Evolutionary conservation across 192 early-diverging fungal genomes (phyloP), one percentile per base, ranked within the genome.

Genomic region (Gryganskiella cystojenkinii): DNA sequence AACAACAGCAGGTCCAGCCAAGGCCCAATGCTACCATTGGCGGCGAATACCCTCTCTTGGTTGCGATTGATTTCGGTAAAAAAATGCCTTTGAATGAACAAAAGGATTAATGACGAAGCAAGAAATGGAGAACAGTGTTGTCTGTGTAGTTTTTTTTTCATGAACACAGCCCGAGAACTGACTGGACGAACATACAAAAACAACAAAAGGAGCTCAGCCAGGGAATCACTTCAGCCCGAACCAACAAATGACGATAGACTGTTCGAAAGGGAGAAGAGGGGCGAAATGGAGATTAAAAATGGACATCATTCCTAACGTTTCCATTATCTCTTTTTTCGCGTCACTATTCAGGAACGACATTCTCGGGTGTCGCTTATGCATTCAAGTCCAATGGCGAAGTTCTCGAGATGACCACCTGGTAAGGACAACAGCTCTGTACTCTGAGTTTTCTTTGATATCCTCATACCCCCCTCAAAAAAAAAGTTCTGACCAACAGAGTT

Each of bases 351-450:
- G 73, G 81, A 57, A 69, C 67, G 50, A 84, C 56, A 2, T 86
- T 71, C 52, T 84, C 85, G 4, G 85, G 85, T 42, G 72, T 80
- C 13, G 81, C 85, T 2, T 86, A 86, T 71, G 81, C 85, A 3
- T 82, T 81, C 51, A 70, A 68, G 45, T 75, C 78, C 27, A 78
- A 85, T 42, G 72, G 72, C 19, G 85, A 86, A 43, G 69, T 86
- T 13, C 57, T 67, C 20, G 85, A 86, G 55, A 69, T 86, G 45
- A 70, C 79, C 25, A 80, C 76, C 56, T 86, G 85, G 85, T 86
- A 81, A 44, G 61, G 57, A 54, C 14, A 13, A 15, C 30, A 34
- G 27, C 11, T 9, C 8, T 28, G 24, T 17, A 30, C n/a, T 17
- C 17, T 24, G 24, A 17, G 24, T n/a, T 10, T 15, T 24, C 11